Evolutionary conservation across 148 eudicot species (phyloP).

Genomic region (Spergularia marina): DNA sequence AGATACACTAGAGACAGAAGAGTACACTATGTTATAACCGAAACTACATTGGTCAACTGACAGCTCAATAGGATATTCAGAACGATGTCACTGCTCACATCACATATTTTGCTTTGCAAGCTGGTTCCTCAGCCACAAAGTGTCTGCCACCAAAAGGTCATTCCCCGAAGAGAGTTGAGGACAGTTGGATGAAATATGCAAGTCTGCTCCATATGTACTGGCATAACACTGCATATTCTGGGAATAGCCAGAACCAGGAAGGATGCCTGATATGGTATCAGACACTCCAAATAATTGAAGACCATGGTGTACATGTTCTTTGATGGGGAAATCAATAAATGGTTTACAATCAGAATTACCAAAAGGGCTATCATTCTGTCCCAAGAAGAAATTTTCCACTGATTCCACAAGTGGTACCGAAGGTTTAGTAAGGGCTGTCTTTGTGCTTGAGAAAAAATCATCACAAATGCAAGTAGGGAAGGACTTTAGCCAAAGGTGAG

Average conservation of each 20-base stretch:
- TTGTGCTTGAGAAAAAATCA: constrained; percentile 17
- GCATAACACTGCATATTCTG: constrained; percentile 17
- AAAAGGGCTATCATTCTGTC: constrained; percentile 9
- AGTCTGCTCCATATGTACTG: background rate
- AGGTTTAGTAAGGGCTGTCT: constrained; percentile 17
- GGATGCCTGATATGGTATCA: background rate
- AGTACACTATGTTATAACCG: background rate
- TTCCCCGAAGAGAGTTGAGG: constrained; percentile 1
- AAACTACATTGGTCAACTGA: background rate
- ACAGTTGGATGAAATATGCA: background rate
- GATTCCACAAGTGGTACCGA: constrained; percentile 26
- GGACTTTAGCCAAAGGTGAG: constrained; percentile 12
- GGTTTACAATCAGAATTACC: constrained; percentile 1
- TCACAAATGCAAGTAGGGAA: constrained; percentile 18
- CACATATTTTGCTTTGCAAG: background rate
- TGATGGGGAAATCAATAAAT: background rate
- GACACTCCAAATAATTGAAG: background rate
- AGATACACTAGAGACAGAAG: constrained; percentile 10
- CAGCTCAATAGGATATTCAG: background rate
- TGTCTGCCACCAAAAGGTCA: background rate
- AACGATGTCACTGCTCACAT: background rate
- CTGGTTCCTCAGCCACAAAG: background rate
- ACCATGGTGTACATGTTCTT: constrained; percentile 1
- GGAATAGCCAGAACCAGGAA: background rate
- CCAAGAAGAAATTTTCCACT: constrained; percentile 23